Evolutionary conservation across 129 eudicot genomes (phyloP), one percentile per base, ranked within the genome.

Genomic region (Arctium lappa): DNA sequence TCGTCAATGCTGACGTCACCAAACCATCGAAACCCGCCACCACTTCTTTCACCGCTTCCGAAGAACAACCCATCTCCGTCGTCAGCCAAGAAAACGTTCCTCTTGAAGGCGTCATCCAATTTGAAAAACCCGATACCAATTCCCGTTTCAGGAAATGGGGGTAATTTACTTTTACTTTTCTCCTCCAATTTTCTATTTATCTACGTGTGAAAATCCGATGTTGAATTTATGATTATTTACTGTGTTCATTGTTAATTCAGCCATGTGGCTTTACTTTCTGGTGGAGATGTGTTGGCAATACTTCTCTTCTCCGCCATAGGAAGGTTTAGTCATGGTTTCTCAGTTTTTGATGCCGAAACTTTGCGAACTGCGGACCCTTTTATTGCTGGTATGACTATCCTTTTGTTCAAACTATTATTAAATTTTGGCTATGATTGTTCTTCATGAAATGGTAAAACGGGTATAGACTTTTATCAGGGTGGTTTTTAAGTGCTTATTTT

Each of bases 51-150:
- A 7, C 80, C 22, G 31, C 76, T 36, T 84, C 88, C 5, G 87
- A 76, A 8, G 79, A 62, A 29, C 71, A 66, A 12, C 72, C 92
- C 16, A 85, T 87, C 46, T 82, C 92, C 12, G 40, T 90, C 12
- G 93, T 91, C 13, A 84, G 85, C 37, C 91, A 89, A 81, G 94
- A 92, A 5, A 83, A 77, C 46, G 92, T 95, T 1, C 95, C 97
- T 69, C 93, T 95, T 72, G 99, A 95, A 88, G 99, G 99, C 34
- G 99, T 91, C 40, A 95, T 93, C 90, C 99, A 93, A 78, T 93
- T 91, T 60, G 98, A 91, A 39, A 95, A 93, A 33, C 92, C 95
- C 16, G 71, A 78, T 56, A 80, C 91, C 1, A 66, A 77, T 82
- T 78, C 94, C 22, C 85, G 80, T 12, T 36, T 95, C 68, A 44